phyloP scores from a whole-genome alignment of 2,329 filamentous ascomycete species.

The Botrytis paeoniae region DNA sequence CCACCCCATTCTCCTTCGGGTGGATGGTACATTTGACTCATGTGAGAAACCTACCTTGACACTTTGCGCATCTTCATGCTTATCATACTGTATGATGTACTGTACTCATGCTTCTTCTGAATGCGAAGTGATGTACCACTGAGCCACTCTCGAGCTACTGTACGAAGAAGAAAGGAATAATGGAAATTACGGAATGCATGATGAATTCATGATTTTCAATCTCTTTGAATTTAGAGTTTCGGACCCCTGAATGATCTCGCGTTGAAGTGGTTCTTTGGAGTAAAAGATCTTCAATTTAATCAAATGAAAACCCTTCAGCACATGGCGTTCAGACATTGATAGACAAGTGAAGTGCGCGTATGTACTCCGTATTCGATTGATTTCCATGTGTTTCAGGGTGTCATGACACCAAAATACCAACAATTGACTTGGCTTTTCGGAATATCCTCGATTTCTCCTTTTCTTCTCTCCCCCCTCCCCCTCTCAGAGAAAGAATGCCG shows the following conservation, averaged over 20 bases:
- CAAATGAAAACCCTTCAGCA: background rate
- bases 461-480: background rate
- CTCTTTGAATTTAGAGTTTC: conserved; percentile 13
- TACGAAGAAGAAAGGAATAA: background rate
- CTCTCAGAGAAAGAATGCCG: background rate
- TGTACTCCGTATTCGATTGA: background rate
- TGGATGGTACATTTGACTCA: background rate
- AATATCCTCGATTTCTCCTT: background rate
- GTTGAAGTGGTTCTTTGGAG: background rate
- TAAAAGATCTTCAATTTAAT: conserved; percentile 10
- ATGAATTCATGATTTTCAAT: conserved; percentile 9
- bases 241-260: conserved; percentile 3
- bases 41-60: background rate
- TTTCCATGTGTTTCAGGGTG: background rate
- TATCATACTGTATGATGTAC: background rate
- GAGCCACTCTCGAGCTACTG: background rate
- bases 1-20: background rate
- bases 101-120: background rate
- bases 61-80: conserved; percentile 3
- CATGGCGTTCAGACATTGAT: background rate
- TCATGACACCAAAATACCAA: background rate
- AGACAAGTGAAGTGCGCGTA: background rate
- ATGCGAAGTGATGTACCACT: background rate
- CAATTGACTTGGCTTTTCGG: background rate
- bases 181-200: background rate